Percentiles rank a stretch among this genome's conserved stretches.
Conservation (phyloP, 2,329 filamentous ascomycete species). For the Cladosporium sp. region DNA sequence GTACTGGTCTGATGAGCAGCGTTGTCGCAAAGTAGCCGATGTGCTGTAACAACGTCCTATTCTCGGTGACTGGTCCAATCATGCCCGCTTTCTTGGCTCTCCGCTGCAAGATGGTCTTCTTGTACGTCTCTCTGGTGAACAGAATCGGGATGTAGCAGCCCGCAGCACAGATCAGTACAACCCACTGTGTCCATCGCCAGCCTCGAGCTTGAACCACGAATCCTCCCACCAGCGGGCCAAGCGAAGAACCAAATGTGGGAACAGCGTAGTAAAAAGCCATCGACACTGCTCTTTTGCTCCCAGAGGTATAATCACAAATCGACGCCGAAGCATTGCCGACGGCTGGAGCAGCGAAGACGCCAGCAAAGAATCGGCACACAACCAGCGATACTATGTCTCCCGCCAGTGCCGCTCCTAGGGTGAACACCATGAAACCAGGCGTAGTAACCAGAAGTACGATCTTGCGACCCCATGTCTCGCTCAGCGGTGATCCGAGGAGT, state of each 20-base stretch:
- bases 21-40: constrained; percentile 22
- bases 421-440: constrained; percentile 35
- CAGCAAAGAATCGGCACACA: constrained; percentile 43
- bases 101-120: constrained; percentile 29
- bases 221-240: constrained; percentile 36
- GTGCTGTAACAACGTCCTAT: background rate
- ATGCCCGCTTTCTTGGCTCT: constrained; percentile 25
- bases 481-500: constrained; percentile 33
- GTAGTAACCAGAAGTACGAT: constrained; percentile 34
- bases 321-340: constrained; percentile 29
- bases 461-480: constrained; percentile 35
- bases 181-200: constrained; percentile 35
- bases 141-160: constrained; percentile 27
- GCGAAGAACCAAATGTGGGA: constrained; percentile 27
- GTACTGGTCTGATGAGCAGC: constrained; percentile 25
- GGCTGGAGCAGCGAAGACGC: constrained; percentile 38
- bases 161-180: constrained; percentile 28
- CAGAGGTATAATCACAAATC: constrained; percentile 30
- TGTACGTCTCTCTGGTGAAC: constrained; percentile 30
- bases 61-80: constrained; percentile 12
- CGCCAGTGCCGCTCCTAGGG: constrained; percentile 29
- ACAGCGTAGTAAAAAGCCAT: constrained; percentile 24
- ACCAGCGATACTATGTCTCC: constrained; percentile 19
- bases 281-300: constrained; percentile 23
- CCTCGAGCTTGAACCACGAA: constrained; percentile 27